Percentiles rank a stretch among this genome's conserved stretches.
Evolutionary conservation across 2,329 filamentous ascomycete genomes (phyloP).

Genomic region (Ustulina deusta): DNA sequence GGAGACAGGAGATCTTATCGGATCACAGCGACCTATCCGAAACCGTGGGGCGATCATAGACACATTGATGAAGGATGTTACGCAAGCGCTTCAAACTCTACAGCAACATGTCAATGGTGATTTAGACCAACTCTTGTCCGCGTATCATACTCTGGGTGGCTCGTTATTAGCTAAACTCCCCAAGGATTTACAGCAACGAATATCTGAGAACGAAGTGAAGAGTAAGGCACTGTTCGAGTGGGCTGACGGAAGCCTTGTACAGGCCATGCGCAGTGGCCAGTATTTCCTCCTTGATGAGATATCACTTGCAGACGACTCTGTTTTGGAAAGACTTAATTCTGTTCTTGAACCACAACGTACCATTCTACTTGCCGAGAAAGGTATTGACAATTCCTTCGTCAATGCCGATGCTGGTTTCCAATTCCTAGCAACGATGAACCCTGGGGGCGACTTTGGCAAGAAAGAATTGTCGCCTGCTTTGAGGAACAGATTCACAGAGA

Average conservation of each 20-base stretch:
- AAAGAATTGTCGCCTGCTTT: constrained; percentile 95
- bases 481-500: constrained; percentile 96
- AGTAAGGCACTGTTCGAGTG: constrained; percentile 94
- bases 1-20: constrained; percentile 96
- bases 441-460: constrained; percentile 98
- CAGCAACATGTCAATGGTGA: constrained; percentile 56
- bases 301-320: constrained; percentile 96
- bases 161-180: constrained; percentile 62
- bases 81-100: constrained; percentile 57
- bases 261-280: constrained; percentile 89
- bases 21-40: constrained; percentile 89
- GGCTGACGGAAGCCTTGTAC: constrained; percentile 92
- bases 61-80: constrained; percentile 72
- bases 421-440: constrained; percentile 99
- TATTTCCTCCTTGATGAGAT: constrained; percentile 98
- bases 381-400: constrained; percentile 83
- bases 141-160: constrained; percentile 67
- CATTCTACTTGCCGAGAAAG: constrained; percentile 93
- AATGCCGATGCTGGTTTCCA: constrained; percentile 84
- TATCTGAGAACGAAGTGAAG: constrained; percentile 66
- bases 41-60: constrained; percentile 82
- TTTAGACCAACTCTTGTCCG: constrained; percentile 67
- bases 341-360: constrained; percentile 90
- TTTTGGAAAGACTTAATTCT: constrained; percentile 94
- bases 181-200: constrained; percentile 59